Conservation (phyloP, 2,329 filamentous ascomycete genomes). For the Epichloe uncinata region DNA sequence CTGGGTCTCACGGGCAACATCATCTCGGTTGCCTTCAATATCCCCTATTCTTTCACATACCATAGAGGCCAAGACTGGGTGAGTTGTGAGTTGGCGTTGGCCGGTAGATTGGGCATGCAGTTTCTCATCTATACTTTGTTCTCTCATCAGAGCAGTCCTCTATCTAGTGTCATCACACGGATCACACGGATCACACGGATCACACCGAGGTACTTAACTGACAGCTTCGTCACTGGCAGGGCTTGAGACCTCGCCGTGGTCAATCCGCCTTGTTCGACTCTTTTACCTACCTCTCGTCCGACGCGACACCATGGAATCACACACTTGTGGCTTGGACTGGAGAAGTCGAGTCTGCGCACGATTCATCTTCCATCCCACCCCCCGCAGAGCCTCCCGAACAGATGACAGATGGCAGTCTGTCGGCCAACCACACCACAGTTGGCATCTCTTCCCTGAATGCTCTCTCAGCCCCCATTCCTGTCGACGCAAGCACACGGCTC, state of each 20-base stretch:
- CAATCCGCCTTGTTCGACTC: slow-evolving; percentile 90
- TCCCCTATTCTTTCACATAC: slow-evolving; percentile 46
- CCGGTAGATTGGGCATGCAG: neutral
- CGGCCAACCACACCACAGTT: slow-evolving; percentile 24
- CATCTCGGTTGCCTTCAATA: slow-evolving; percentile 52
- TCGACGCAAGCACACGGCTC: slow-evolving; percentile 45
- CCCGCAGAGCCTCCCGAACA: slow-evolving; percentile 35
- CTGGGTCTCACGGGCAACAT: slow-evolving; percentile 49
- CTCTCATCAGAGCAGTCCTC: too few species aligned
- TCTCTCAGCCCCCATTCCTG: slow-evolving; percentile 65
- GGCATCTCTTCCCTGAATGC: slow-evolving; percentile 50
- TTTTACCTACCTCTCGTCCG: slow-evolving; percentile 76
- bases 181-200: too few species aligned
- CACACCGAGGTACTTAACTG: too few species aligned
- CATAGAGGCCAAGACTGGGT: slow-evolving; percentile 49
- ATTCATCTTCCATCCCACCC: slow-evolving; percentile 28
- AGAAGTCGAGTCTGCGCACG: slow-evolving; percentile 50
- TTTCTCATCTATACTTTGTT: too few species aligned
- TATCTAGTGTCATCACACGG: too few species aligned
- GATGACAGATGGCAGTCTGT: slow-evolving; percentile 12
- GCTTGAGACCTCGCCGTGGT: slow-evolving; percentile 64
- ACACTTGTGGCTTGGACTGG: slow-evolving; percentile 92
- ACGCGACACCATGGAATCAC: slow-evolving; percentile 76
- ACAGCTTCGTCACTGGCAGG: slow-evolving; percentile 30
- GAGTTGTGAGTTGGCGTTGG: slow-evolving; percentile 30